Evolutionary conservation across 2,329 filamentous ascomycete species (phyloP), one percentile per base, ranked within the genome.

Genomic region (Pseudomassariella vexata): DNA sequence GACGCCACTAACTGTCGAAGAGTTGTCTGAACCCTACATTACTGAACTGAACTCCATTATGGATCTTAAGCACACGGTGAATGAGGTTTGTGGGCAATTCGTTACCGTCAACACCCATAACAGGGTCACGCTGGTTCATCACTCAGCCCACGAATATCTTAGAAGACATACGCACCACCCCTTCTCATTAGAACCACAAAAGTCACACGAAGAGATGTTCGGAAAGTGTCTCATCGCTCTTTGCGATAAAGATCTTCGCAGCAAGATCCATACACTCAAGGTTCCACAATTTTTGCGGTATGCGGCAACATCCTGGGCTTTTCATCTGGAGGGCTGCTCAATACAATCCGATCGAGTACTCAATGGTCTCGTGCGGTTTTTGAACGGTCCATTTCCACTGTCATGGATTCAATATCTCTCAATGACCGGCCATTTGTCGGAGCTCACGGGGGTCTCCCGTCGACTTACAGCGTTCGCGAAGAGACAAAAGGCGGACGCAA

Each of bases 321-420:
- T 35, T 11, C 47, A 50, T 30, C 35, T 50, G 3, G 37, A 42
- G 9, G 6, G 22, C 2, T 37, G 39, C 24, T 36, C 39, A 5
- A 9, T 24, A 2, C 27, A 35, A 5, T 47, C 41, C 5, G 38
- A 47, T 19, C 27, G 28, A 9, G 35, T 43, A 2, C 24, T 47
- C 3, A 31, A 41, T 15, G 22, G 18, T 10, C 37, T 50, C 3
- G 32, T 42, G 12, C 36, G 28, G 9, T 48, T 52, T 30, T 47
- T 50, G 20, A 21, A 24, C 3, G 35, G 40, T 12, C 29, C 24
- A 5, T 40, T 17, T n/a, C 36, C 37, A 10, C 37, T 51, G n/a
- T 23, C 37, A 4, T 51, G 47, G 48, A 48, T 51, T 16, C 47
- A 51, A 9, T 41, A 40, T n/a, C 26, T 51, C 4, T 39, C 47